Evolutionary conservation across 768 basidiomycete species (phyloP), one percentile per base, ranked within the genome.

Genomic region (Termitomyces eurrhizus): DNA sequence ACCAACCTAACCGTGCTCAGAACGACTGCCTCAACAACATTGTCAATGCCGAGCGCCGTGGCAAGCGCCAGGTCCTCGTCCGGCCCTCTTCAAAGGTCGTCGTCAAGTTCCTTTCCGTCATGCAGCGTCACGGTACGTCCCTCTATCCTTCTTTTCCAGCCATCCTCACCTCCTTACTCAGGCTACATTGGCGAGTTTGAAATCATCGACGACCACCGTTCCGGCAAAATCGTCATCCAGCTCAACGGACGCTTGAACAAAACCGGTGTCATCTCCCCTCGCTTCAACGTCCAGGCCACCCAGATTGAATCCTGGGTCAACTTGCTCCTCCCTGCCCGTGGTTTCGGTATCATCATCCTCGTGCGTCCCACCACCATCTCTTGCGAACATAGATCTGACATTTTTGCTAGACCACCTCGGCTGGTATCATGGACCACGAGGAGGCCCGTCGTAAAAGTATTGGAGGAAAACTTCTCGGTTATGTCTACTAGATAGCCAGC

Each of bases 121-220:
- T 98, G 93, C 97, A 99, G 78, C 91, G 95, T 67, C 96, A 98
- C 80, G 97, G 96, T 92, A 68, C 81, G 91, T 55, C 29, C 21
- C 39, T 60, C 61, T 60, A 59, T 52, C 62, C 45, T 58, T 39
- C 42, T 37, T 11, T 29, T 44, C 4, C 3, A 1, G 6, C 2
- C 29, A 13, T 0, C 11, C 18, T 29, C 11, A 41, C 57, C 52
- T 7, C 48, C 24, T 52, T 11, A 60, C 8, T 7, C 64, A 95
- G 95, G 95, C 59, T 98, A 98, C 83, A 96, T 99, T 64, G 94
- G 94, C 69, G 95, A 98, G 80, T 97, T 97, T 71, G 95, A 97
- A 76, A 92, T 97, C 77, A 89, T 98, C 73, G 97, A 99, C 70
- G 97, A 99, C 80, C 97, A 98, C 77, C 95, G 96, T 62, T 88